These are phyloP conservation scores for Tricholoma sp. DNA, from an alignment of 768 basidiomycete genomes.

Conservation along the genomic window DNA sequence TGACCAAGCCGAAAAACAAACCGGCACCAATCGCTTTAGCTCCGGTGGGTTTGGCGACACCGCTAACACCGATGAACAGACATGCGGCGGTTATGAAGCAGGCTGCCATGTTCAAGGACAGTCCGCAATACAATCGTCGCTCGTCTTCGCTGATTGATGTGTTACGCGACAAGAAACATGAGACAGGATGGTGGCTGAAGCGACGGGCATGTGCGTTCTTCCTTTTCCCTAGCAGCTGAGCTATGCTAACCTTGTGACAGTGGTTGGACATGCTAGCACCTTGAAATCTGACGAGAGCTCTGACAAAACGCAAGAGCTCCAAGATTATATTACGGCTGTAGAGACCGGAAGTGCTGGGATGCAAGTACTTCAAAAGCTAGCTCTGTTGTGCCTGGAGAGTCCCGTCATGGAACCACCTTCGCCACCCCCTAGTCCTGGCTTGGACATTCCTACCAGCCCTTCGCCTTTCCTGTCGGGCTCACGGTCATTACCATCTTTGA, in stretches of 20 bases:
- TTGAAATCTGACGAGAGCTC: conserved; percentile 31
- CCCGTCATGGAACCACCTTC: conserved; percentile 49
- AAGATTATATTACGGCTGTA: conserved; percentile 48
- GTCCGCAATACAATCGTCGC: conserved; percentile 55
- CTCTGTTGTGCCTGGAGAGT: conserved; percentile 57
- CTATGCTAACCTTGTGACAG: conserved; percentile 22
- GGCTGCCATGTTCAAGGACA: conserved; percentile 78
- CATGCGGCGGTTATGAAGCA: conserved; percentile 59
- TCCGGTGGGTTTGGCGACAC: conserved; percentile 29
- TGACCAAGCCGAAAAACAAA: conserved; percentile 33
- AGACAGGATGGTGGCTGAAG: conserved; percentile 84
- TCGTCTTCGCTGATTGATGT: conserved; percentile 64
- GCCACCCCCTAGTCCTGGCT: conserved; percentile 51
- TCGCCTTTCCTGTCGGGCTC: conserved; percentile 45
- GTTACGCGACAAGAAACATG: conserved; percentile 59
- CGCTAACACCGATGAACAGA: conserved; percentile 63
- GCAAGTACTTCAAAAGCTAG: conserved; percentile 58
- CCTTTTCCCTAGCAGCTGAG: neutral
- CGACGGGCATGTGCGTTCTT: conserved; percentile 57
- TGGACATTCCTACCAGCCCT: conserved; percentile 48
- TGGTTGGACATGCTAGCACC: conserved; percentile 46
- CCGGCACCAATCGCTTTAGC: conserved; percentile 30
- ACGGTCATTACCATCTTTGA: conserved; percentile 37
- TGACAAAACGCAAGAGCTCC: conserved; percentile 46
- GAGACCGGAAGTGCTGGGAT: conserved; percentile 48